Evolutionary conservation across 768 basidiomycete species (phyloP).

Genomic region (Lactarius hatsudake): DNA sequence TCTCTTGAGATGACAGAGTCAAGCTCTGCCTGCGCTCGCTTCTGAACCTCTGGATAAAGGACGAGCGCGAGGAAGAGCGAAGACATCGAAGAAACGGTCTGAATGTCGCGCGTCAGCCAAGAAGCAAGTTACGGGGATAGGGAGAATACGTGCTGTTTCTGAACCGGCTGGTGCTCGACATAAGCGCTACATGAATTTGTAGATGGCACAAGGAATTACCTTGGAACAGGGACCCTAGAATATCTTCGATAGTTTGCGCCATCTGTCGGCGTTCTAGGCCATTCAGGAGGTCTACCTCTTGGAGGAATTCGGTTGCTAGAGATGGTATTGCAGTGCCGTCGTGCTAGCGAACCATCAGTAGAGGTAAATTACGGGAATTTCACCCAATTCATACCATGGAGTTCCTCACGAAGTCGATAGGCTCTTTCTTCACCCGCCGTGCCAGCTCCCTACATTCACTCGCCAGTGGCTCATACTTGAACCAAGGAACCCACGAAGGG

Average conservation of each 20-base stretch:
- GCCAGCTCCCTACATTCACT: not conserved
- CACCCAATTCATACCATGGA: not conserved
- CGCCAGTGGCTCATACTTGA: constrained; percentile 3
- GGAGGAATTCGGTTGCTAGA: constrained; percentile 4
- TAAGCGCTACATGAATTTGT: not conserved
- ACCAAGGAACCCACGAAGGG: constrained; percentile 8
- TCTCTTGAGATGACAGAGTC: constrained; percentile 31
- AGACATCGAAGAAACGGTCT: constrained; percentile 7
- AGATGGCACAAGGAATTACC: not conserved
- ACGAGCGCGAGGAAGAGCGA: constrained; percentile 16
- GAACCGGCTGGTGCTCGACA: not conserved
- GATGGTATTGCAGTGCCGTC: constrained; percentile 1
- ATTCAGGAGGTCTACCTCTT: not conserved
- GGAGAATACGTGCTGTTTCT: not conserved
- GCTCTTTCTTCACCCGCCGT: not conserved
- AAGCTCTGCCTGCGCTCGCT: constrained; percentile 30
- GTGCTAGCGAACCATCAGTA: not conserved
- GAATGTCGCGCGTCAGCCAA: not conserved
- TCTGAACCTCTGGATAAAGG: constrained; percentile 17
- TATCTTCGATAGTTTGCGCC: not conserved
- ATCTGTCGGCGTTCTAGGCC: not conserved
- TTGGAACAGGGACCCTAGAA: constrained; percentile 8
- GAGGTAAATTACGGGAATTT: not conserved
- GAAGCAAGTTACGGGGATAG: not conserved
- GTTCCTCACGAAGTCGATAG: constrained; percentile 16